phyloP scores from a whole-genome alignment of 345 rosid species.

The Eucalyptus curtisii region DNA sequence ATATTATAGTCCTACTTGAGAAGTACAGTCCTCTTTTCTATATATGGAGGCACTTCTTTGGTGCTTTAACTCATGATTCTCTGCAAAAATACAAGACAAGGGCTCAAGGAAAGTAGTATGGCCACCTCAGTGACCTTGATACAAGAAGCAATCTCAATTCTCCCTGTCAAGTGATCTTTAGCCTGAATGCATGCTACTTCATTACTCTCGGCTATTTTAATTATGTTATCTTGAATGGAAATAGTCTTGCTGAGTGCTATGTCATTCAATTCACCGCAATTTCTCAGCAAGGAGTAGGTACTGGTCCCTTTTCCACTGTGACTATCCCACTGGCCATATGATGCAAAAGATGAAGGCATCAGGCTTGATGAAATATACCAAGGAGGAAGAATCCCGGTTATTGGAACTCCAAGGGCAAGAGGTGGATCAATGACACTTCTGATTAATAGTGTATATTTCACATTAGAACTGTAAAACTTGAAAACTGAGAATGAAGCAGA shows the following conservation, averaged over 20 bases:
- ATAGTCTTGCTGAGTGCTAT: constrained; percentile 25
- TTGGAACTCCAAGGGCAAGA: constrained; percentile 66
- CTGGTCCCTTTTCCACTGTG: constrained; percentile 48
- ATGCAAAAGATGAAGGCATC: constrained; percentile 48
- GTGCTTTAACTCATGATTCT: not conserved
- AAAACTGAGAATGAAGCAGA: constrained; percentile 47
- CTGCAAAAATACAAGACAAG: not conserved
- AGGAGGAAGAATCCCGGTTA: constrained; percentile 88
- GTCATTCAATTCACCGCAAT: constrained; percentile 34
- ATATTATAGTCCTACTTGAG: not conserved
- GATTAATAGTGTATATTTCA: not conserved
- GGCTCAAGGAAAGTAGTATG: not conserved
- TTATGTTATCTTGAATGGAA: constrained; percentile 44
- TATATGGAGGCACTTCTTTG: not conserved
- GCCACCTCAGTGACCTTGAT: constrained; percentile 79
- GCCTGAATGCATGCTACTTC: constrained; percentile 78
- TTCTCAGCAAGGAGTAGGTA: constrained; percentile 51
- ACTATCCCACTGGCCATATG: constrained; percentile 2
- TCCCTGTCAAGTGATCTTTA: constrained; percentile 70
- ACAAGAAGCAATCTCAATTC: constrained; percentile 75
- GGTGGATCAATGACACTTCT: constrained; percentile 60
- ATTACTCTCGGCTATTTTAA: constrained; percentile 54
- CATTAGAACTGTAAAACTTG: constrained; percentile 54
- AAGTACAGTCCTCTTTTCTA: not conserved
- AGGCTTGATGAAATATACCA: constrained; percentile 42